phyloP scores from a whole-genome alignment of 2,329 filamentous ascomycete genomes.

The Xenoacremonium recifei region DNA sequence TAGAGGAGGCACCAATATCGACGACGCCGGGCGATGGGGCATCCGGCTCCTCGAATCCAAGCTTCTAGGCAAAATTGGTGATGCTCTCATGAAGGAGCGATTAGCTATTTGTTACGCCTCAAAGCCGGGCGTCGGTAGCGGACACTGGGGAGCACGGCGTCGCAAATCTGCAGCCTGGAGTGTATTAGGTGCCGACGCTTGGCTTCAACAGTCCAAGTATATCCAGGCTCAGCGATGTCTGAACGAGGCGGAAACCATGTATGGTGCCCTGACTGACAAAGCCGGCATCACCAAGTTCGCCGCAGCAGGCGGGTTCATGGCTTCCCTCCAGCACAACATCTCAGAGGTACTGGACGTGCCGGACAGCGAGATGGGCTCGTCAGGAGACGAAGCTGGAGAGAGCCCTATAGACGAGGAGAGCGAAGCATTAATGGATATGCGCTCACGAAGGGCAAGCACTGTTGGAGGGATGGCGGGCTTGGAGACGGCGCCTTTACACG shows the following conservation, averaged over 20 bases:
- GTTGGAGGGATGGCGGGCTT: conserved; percentile 44
- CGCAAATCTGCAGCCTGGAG: conserved; percentile 91
- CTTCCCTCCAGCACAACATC: conserved; percentile 48
- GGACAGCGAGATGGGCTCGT: conserved; percentile 26
- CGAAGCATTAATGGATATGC: conserved; percentile 51
- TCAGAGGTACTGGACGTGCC: conserved; percentile 44
- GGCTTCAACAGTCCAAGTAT: conserved; percentile 75
- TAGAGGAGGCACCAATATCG: conserved; percentile 74
- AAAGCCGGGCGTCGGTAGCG: conserved; percentile 64
- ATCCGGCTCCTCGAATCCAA: conserved; percentile 75
- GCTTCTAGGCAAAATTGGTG: conserved; percentile 71
- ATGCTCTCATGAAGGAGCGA: conserved; percentile 82
- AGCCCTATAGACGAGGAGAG: conserved; percentile 50
- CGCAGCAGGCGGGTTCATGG: conserved; percentile 51
- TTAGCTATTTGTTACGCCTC: conserved; percentile 81
- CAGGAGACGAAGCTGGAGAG: conserved; percentile 44
- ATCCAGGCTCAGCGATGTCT: conserved; percentile 78
- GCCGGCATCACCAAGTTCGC: conserved; percentile 52
- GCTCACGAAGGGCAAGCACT: conserved; percentile 55
- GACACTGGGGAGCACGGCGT: conserved; percentile 67
- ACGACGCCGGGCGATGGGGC: conserved; percentile 86
- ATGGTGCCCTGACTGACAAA: conserved; percentile 47
- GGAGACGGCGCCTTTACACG: conserved; percentile 50
- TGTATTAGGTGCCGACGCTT: conserved; percentile 77
- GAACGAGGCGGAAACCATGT: conserved; percentile 62